Evolutionary conservation across 148 eudicot species (phyloP), one percentile per base, ranked within the genome.

Genomic region (Rhododendron simsii): DNA sequence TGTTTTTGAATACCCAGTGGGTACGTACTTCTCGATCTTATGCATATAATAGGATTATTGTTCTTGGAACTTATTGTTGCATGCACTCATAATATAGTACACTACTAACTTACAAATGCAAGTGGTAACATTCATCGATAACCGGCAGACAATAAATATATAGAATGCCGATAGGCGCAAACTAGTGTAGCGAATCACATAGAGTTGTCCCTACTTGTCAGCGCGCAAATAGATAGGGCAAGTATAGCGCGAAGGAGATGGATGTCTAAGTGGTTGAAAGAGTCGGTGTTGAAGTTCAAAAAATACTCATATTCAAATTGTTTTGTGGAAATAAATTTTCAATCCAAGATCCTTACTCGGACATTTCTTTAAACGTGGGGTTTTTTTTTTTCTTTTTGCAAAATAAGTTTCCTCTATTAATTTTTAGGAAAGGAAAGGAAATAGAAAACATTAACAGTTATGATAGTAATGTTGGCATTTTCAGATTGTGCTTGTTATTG

Each of bases 1-100:
- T 1, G 99, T 92, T 37, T 94, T 93, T 75, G 98, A 96, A 85
- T 96, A 93, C 88, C 92, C 95, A 8, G 95, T 93, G 2, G 99
- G 99, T 96, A 90, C 59, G 92, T 84, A 14, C 30, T 26, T 16
- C 50, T 63, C 45, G 20, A 94, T 8, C 59, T 41, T 20, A 78
- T 9, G 37, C 15, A 12, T 21, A 2, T 47, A 41, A 26, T n/a
- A 5, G 14, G 20, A 47, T 20, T 80, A 23, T 28, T n/a, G 15
- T 50, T 26, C 59, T 15, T 55, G 15, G 59, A 35, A 76, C 80
- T 76, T 35, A 39, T 39, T 15, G 15, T 50, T 16, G 69, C 10
- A 7, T 16, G 69, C 10, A 23, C 30, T 63, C 28, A n/a, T 7
- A 63, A 55, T 63, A 20, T 7, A n/a, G 69, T 10, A 20, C 11